Base-by-base conservation (phyloP, 2,329 filamentous ascomycete genomes). In the Parafenestella ontariensis region DNA sequence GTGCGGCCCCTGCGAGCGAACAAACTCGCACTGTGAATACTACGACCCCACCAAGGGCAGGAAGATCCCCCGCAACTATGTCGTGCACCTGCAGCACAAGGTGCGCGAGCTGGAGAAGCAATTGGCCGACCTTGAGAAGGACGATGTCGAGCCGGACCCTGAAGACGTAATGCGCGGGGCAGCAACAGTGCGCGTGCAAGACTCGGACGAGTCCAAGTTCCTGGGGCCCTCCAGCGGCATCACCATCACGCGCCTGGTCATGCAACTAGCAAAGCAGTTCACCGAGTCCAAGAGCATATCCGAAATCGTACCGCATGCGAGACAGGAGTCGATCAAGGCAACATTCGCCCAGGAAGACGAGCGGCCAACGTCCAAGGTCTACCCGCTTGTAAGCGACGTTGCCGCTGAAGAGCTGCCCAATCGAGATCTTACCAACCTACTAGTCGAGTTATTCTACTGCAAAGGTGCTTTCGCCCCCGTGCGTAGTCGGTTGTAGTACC, bases 221-320 rank as follows among this genome's bases (percentile, higher is more conserved):
- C 81, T 99, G 2, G 95, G 95, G 0, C 91, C 95, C 2, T 96
- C 93, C 44, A 98, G 94, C 74, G 95, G 94, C 55, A 96, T 97
- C 68, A 91, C 92, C 70, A 96, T 98, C 81, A 96, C 93, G 11
- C 87, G 94, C 26, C 83, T 98, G 64, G 88, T 99, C 10, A 97
- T 99, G 90, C 93, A 97, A 74, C 87, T 96, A 76, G 94, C 94
- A 48, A 98, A 96, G 78, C 89, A 92, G 59, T 96, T 94, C 69
- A 96, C 92, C 23, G 90, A 95, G 68, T 89, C 92, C 5, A 91
- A 92, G 75, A 92, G 89, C 62, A 97, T 98, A 72, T 92, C 92
- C 53, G 92, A 97, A 64, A 87, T 98, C 45, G 91, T 97, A 28
- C 91, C 93, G 3, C 89, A 93, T 84, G 72, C 87, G 78, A 75